Base-by-base conservation (phyloP, 2,329 filamentous ascomycete genomes). In the Drechslerella stenobrocha region DNA sequence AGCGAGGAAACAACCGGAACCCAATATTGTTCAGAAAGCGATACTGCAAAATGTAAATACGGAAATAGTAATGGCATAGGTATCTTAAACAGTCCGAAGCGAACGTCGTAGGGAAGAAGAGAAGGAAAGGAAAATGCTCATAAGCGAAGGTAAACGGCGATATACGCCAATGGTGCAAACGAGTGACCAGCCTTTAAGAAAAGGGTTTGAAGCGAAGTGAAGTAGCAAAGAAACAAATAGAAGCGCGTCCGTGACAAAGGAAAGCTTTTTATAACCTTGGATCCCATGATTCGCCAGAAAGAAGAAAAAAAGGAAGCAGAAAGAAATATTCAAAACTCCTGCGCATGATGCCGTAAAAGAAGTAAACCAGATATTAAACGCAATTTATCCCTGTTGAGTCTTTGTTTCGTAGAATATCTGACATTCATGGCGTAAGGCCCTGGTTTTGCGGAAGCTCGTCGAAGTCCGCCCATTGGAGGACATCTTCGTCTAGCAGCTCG, bases 181-280 rank as follows among this genome's bases (percentile, higher is more conserved):
- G 63, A 67, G 55, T 56, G 63, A 67, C 63, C 63, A 67, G 63
- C 63, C 53, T 60, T 67, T 48, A 3, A 20, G 34, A 28, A 59
- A 66, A 52, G 23, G 48, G 45, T 26, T 48, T 23, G 23, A 51
- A 44, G 23, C 37, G 37, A 42, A 42, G 26, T 55, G 55, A 60
- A 67, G 46, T 46, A 45, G 9, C 8, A 20, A 42, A 42, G 22
- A 42, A 42, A 5, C 13, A 5, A n/a, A 42, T 18, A 42, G 18
- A 42, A 42, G 28, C 23, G 52, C 45, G 45, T 44, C 57, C 59
- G 32, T 67, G 46, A 52, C 60, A 65, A 65, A 66, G 48, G 60
- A 51, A 59, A 67, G 63, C 63, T 67, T 67, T 67, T 67, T 55
- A 51, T 60, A 60, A 67, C 55, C 63, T 52, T 50, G 30, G 22